Evolutionary conservation across 768 basidiomycete genomes (phyloP).

Genomic region (Rubroboletus satanas): DNA sequence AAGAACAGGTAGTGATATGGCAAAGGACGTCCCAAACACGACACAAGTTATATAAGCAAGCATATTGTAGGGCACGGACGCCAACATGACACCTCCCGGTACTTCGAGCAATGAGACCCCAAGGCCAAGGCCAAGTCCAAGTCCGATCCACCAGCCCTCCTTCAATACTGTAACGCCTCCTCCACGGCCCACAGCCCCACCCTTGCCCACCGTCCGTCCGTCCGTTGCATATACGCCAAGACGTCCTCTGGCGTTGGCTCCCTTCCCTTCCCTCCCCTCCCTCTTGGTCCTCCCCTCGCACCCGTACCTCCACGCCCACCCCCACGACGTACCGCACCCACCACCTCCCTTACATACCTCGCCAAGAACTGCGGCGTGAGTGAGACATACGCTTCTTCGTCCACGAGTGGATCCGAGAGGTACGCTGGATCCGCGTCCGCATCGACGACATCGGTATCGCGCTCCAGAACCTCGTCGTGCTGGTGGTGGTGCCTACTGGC

Average conservation of each 20-base stretch:
- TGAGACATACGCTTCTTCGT: slow-evolving; percentile 62
- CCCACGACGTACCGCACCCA: slow-evolving; percentile 33
- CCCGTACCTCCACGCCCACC: slow-evolving; percentile 4
- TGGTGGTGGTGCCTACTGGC: not conserved
- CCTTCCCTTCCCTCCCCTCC: not conserved
- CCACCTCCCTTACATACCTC: slow-evolving; percentile 42
- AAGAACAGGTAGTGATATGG: no score
- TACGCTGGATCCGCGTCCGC: slow-evolving; percentile 38
- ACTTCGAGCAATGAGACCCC: not conserved
- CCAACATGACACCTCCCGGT: not conserved
- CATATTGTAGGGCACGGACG: no score
- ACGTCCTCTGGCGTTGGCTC: slow-evolving; percentile 44
- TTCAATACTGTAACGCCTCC: slow-evolving; percentile 48
- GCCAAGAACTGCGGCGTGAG: slow-evolving; percentile 53
- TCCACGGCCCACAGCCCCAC: slow-evolving; percentile 62
- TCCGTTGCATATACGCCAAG: slow-evolving; percentile 39
- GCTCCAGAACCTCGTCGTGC: not conserved
- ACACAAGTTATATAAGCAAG: no score
- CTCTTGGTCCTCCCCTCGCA: slow-evolving; percentile 9
- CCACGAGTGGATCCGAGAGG: slow-evolving; percentile 56
- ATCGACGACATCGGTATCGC: slow-evolving; percentile 24
- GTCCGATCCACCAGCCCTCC: not conserved
- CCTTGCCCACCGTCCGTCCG: slow-evolving; percentile 62
- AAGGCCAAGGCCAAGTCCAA: not conserved
- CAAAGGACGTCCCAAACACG: no score